Percentiles rank a stretch among this genome's conserved stretches.
Conservation (phyloP, 1,284 basidiomycete species). For the Schizophyllum commune region DNA sequence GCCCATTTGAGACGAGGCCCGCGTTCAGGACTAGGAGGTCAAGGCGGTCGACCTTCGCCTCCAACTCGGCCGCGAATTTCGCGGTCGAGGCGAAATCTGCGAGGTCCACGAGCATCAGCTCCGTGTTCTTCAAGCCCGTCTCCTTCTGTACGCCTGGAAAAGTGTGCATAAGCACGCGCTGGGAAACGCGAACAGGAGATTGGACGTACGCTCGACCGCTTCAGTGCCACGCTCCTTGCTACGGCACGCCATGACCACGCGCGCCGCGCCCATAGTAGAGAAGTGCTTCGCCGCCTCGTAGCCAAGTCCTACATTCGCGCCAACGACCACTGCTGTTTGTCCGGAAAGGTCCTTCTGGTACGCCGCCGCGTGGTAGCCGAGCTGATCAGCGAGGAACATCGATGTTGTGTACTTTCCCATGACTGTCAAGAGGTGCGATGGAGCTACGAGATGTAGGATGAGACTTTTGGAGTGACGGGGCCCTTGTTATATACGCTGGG, state of each 20-base stretch:
- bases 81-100: slow-evolving; percentile 19
- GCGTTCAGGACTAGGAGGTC: slow-evolving; percentile 29
- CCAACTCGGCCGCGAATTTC: slow-evolving; percentile 21
- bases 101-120: slow-evolving; percentile 23
- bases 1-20: slow-evolving; percentile 11
- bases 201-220: slow-evolving; percentile 24
- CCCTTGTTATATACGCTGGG: too few relatives aligned
- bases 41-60: slow-evolving; percentile 19
- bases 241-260: slow-evolving; percentile 32
- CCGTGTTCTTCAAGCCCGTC: slow-evolving; percentile 18
- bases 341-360: slow-evolving; percentile 20
- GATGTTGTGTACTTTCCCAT: slow-evolving; percentile 12
- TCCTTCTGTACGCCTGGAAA: slow-evolving; percentile 17
- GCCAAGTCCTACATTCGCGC: slow-evolving; percentile 36
- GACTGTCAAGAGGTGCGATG: background rate
- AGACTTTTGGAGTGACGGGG: too few relatives aligned
- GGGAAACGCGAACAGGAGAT: background rate
- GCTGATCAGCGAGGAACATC: slow-evolving; percentile 19
- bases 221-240: slow-evolving; percentile 26
- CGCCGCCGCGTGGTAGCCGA: slow-evolving; percentile 20
- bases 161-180: background rate
- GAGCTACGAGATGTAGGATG: too few relatives aligned
- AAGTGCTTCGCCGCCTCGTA: slow-evolving; percentile 37
- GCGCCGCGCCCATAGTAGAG: slow-evolving; percentile 31
- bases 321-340: slow-evolving; percentile 24